Base-by-base conservation (phyloP, 1,284 basidiomycete species). In the Papiliotrema terrestris region DNA sequence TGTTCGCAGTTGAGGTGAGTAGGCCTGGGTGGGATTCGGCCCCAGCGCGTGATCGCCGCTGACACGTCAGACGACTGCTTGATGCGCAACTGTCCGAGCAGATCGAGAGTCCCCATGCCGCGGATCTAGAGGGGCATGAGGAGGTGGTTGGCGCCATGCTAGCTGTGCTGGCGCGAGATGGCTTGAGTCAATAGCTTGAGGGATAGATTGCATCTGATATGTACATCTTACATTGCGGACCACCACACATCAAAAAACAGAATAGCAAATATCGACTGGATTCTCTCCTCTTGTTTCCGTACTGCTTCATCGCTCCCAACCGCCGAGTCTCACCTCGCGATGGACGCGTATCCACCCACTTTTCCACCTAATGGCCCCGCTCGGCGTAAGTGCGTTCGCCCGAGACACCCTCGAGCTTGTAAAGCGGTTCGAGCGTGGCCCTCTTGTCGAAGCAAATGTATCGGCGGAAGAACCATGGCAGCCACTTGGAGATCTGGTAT, bases 1-100 rank as follows among this genome's bases (percentile, higher is more conserved):
- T 89, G 91, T 39, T 93, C 93, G 61, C 91, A 93, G 66, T 77
- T 96, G n/a, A 80, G 92, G 55, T 65, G 39, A 53, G 62, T 63
- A 4, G 35, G 43, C 8, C 39, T 48, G 45, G 37, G 41, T 35
- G 9, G n/a, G n/a, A 22, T 45, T 6, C n/a, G 45, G 14, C 22
- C 29, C 13, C 2, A 9, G 20, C 9, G 8, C 35, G 8, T 9
- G 29, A 20, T 6, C 19, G 15, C 14, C 36, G 26, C 20, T 43
- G 14, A 20, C 17, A 19, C 17, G 44, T 11, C 46, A 69, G 69
- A 39, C 83, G 84, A 25, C 76, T 91, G 25, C 74, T 92, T 25
- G 87, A 91, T 66, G 82, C 80, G 1, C 85, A 89, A 69, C 77
- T 93, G 29, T 78, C 83, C 53, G 73, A 74, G 51, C 71, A 76